phyloP scores from a whole-genome alignment of 768 basidiomycete genomes.

The Xerocomellus intermedius region DNA sequence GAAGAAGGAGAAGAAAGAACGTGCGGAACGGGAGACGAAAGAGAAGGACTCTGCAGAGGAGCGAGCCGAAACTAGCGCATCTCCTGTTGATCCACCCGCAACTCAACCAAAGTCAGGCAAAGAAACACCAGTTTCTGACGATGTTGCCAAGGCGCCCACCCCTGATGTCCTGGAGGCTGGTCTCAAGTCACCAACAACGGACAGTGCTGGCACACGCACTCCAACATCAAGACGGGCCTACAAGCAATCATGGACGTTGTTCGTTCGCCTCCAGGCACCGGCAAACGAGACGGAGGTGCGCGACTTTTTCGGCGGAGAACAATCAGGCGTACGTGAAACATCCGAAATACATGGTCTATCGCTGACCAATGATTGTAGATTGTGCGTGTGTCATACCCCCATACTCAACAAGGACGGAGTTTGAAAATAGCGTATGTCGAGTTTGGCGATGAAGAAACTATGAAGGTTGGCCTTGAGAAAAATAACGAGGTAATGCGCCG shows the following conservation, averaged over 20 bases:
- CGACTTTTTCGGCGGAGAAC: conserved; percentile 75
- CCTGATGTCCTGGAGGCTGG: conserved; percentile 33
- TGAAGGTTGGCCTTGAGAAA: conserved; percentile 76
- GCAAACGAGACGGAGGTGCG: conserved; percentile 64
- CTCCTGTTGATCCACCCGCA: conserved; percentile 23
- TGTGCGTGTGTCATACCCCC: conserved; percentile 62
- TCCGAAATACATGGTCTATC: not conserved
- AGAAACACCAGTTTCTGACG: conserved; percentile 35
- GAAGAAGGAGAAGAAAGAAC: conserved; percentile 61
- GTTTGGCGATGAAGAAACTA: conserved; percentile 83
- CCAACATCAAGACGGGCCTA: conserved; percentile 63
- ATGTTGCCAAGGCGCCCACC: conserved; percentile 23
- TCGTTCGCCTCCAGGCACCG: conserved; percentile 61
- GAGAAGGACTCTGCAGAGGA: conserved; percentile 39
- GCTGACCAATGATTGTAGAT: conserved; percentile 44
- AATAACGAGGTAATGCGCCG: conserved; percentile 56
- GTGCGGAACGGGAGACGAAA: conserved; percentile 41
- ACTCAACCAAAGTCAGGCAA: conserved; percentile 38
- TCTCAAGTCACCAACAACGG: conserved; percentile 56
- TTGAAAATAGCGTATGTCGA: conserved; percentile 79
- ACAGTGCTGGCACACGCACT: conserved; percentile 64
- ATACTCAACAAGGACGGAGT: conserved; percentile 45
- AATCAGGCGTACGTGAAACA: conserved; percentile 55
- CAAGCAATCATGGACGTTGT: conserved; percentile 82
- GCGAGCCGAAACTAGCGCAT: conserved; percentile 28